A percentile compares a stretch with the other conserved stretches of the same genome.
phyloP scores from a whole-genome alignment of 129 eudicot species.

The carrot (Daucus carota) region DNA sequence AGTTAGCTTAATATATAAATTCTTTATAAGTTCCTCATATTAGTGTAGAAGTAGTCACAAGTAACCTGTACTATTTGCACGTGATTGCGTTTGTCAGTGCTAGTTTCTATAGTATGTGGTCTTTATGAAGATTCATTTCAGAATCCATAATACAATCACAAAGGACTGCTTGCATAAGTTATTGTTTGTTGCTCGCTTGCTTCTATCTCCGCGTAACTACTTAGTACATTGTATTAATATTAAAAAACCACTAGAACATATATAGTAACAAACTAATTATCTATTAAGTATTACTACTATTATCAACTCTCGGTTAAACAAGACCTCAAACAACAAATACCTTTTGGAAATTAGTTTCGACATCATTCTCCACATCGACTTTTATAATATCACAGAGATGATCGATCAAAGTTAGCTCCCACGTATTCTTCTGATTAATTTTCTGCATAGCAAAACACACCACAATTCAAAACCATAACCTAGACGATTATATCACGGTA shows the following conservation, averaged over 20 bases:
- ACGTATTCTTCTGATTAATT: constrained; percentile 90
- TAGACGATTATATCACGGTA: neutral
- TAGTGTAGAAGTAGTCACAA: too few species aligned
- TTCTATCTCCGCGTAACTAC: neutral
- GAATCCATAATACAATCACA: neutral
- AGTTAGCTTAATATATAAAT: too few species aligned
- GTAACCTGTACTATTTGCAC: too few species aligned
- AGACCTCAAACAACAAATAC: constrained; percentile 15
- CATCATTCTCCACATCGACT: constrained; percentile 55
- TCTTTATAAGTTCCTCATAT: too few species aligned
- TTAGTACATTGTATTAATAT: neutral
- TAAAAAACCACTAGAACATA: neutral
- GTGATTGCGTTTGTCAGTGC: neutral
- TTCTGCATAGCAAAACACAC: too few species aligned
- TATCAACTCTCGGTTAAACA: too few species aligned
- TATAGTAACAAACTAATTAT: neutral
- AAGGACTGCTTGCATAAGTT: too few species aligned
- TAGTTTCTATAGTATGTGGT: neutral
- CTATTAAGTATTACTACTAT: too few species aligned
- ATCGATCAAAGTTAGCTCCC: constrained; percentile 87
- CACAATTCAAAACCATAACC: neutral
- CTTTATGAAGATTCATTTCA: too few species aligned
- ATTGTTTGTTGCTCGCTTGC: too few species aligned
- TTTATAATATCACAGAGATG: constrained; percentile 72
- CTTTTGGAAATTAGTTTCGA: constrained; percentile 86